Conservation (phyloP, 805 yeast species). For the Kazachstania martiniae region DNA sequence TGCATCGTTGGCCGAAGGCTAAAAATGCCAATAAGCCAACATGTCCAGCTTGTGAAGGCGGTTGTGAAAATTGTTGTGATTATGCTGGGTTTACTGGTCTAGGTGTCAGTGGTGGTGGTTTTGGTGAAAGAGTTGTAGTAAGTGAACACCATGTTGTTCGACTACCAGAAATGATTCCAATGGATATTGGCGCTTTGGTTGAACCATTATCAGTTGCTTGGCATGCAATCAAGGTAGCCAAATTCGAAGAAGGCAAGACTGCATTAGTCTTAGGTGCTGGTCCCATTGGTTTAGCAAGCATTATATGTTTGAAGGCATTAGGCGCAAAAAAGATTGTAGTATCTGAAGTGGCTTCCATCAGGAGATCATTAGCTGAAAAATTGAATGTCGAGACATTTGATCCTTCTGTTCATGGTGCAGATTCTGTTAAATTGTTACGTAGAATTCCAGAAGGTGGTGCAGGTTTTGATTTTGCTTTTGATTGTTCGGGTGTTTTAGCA, state of each 20-base stretch:
- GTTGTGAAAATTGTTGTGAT: conserved; percentile 43
- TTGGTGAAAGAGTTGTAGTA: conserved; percentile 39
- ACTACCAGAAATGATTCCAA: conserved; percentile 34
- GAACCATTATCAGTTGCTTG: conserved; percentile 48
- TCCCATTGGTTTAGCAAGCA: conserved; percentile 50
- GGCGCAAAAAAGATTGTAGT: conserved; percentile 40
- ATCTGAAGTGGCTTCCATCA: conserved; percentile 38
- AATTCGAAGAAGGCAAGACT: conserved; percentile 34
- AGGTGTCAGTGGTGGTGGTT: conserved; percentile 47
- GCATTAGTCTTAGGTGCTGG: conserved; percentile 52
- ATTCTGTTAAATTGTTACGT: conserved; percentile 29
- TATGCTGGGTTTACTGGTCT: conserved; percentile 41
- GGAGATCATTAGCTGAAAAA: conserved; percentile 39
- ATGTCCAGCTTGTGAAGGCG: conserved; percentile 34
- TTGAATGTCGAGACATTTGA: conserved; percentile 41
- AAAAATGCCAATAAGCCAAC: conserved; percentile 11
- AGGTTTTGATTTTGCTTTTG: conserved; percentile 43
- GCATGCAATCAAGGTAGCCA: conserved; percentile 44
- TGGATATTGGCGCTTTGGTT: conserved; percentile 45
- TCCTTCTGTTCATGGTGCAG: conserved; percentile 32
- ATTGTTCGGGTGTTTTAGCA: conserved; percentile 41
- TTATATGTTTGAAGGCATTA: conserved; percentile 42
- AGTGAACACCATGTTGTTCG: conserved; percentile 31
- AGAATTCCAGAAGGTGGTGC: conserved; percentile 33
- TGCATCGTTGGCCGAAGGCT: conserved; percentile 29